Evolutionary conservation across 2,329 filamentous ascomycete species (phyloP).

Genomic region (Colletotrichum limetticola): DNA sequence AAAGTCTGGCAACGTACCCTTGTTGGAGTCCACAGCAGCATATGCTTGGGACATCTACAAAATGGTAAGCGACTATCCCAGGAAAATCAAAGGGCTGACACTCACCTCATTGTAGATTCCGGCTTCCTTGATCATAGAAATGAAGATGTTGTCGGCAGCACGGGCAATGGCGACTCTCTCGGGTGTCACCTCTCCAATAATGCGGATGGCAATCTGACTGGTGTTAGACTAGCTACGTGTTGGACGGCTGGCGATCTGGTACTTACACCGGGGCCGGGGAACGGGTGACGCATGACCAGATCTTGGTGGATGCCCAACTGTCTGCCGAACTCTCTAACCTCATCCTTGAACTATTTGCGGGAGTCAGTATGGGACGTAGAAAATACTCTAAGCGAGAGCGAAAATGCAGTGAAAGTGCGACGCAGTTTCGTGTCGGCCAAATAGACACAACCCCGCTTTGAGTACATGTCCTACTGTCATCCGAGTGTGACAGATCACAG

Average conservation of each 20-base stretch:
- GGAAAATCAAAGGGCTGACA: neutral
- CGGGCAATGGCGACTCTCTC: constrained; percentile 83
- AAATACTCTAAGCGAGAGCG: no score
- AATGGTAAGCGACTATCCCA: neutral
- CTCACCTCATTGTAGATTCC: constrained; percentile 74
- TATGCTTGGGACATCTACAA: constrained; percentile 58
- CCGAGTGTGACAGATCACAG: no score
- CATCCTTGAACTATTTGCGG: constrained; percentile 32
- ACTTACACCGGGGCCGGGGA: constrained; percentile 76
- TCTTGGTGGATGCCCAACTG: constrained; percentile 46
- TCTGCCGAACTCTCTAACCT: constrained; percentile 44
- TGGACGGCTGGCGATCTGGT: constrained; percentile 59
- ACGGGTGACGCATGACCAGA: constrained; percentile 81
- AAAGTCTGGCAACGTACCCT: constrained; percentile 37
- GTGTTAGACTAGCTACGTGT: neutral
- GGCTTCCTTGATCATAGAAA: constrained; percentile 77
- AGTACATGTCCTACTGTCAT: no score
- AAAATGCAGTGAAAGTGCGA: no score
- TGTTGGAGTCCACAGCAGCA: constrained; percentile 55
- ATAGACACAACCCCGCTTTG: no score
- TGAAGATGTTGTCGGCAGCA: constrained; percentile 83
- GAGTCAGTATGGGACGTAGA: neutral
- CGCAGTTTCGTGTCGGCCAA: neutral
- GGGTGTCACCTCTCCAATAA: constrained; percentile 85
- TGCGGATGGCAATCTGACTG: constrained; percentile 73